A percentile compares a stretch with the other conserved stretches of the same genome.
These are phyloP conservation scores for Pseudopyrenochaeta lycopersici DNA, from an alignment of 2,329 filamentous ascomycete species.

Conservation along the genomic window DNA sequence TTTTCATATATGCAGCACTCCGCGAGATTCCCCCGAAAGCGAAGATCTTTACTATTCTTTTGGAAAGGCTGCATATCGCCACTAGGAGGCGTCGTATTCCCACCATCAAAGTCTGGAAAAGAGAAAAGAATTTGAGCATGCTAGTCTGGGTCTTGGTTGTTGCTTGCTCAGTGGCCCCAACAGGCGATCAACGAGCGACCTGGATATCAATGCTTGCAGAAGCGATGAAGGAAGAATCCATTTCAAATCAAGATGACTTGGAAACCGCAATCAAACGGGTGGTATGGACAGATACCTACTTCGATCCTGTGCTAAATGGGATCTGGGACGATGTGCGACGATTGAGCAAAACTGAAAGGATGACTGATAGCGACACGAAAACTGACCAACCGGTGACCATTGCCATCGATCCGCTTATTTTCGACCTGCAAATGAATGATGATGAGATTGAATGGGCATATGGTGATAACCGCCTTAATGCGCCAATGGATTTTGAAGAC, in stretches of 20 bases:
- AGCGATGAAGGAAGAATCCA: constrained; percentile 17
- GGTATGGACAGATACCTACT: constrained; percentile 34
- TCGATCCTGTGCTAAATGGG: constrained; percentile 12
- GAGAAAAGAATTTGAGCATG: constrained; percentile 24
- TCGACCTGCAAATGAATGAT: neutral
- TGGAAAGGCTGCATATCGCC: constrained; percentile 18
- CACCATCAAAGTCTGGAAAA: constrained; percentile 18
- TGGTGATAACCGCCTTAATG: neutral
- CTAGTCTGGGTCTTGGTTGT: constrained; percentile 35
- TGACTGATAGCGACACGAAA: neutral
- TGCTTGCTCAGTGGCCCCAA: constrained; percentile 16
- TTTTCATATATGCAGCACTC: constrained; percentile 33
- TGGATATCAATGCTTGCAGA: constrained; percentile 24
- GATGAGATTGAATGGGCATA: neutral
- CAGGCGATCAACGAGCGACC: constrained; percentile 14
- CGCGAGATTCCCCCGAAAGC: constrained; percentile 29
- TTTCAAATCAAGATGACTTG: constrained; percentile 11
- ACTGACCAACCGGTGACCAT: too few species aligned
- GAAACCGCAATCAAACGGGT: constrained; percentile 21
- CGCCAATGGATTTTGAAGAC: neutral
- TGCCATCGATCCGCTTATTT: neutral
- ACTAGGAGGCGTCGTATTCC: constrained; percentile 13
- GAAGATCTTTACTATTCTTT: constrained; percentile 30
- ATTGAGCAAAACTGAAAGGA: neutral
- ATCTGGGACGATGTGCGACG: constrained; percentile 19